phyloP scores from a whole-genome alignment of 768 basidiomycete species.

The Strobilomyces confusus region DNA sequence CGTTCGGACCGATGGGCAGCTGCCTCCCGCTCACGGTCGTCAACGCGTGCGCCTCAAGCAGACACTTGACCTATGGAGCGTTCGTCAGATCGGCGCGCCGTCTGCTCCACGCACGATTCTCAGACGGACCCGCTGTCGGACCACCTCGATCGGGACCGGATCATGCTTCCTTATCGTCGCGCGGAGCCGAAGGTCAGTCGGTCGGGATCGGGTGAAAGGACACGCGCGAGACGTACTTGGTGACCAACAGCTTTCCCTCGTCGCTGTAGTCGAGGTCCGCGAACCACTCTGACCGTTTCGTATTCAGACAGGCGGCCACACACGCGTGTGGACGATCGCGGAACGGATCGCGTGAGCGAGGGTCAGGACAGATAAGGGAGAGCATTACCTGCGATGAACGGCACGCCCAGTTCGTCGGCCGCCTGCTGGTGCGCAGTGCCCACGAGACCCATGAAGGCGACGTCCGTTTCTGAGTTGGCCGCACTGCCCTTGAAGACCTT shows the following conservation, averaged over 20 bases:
- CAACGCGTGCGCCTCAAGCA: too few species aligned
- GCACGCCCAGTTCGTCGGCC: constrained; percentile 48
- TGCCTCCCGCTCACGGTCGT: too few species aligned
- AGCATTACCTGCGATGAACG: not conserved
- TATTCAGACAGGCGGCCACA: too few species aligned
- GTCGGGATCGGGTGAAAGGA: not conserved
- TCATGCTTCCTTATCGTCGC: constrained; percentile 46
- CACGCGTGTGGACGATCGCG: too few species aligned
- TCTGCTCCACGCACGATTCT: not conserved
- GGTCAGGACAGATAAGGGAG: not conserved
- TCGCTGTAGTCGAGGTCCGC: constrained; percentile 59
- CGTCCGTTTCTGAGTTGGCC: constrained; percentile 16
- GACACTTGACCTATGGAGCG: too few species aligned
- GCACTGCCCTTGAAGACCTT: constrained; percentile 42
- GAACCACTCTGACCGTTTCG: constrained; percentile 39
- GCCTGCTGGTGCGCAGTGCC: constrained; percentile 60
- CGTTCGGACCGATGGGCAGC: too few species aligned
- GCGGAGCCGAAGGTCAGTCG: not conserved
- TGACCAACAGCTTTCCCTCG: constrained; percentile 57
- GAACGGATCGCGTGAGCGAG: not conserved
- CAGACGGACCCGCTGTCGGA: constrained; percentile 41
- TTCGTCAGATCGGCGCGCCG: too few species aligned
- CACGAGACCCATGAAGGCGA: constrained; percentile 61
- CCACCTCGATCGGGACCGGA: constrained; percentile 39
- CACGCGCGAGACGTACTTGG: constrained; percentile 37